These are phyloP conservation scores for Phycomyces blakesleeanus DNA, from an alignment of 192 early-diverging fungal genomes.

Conservation along the genomic window DNA sequence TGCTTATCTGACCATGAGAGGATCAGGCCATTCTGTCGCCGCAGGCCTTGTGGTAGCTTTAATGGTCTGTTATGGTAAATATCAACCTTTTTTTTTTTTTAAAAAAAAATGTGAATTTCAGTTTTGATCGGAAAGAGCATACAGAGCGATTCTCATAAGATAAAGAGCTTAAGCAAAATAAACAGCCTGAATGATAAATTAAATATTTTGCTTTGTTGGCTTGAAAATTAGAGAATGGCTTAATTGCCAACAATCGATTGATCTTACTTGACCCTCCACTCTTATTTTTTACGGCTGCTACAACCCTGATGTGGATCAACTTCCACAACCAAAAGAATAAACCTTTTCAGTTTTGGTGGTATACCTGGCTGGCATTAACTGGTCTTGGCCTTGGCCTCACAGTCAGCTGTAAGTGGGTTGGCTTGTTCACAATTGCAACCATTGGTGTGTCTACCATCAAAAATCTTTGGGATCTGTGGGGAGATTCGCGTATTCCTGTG, in stretches of 20 bases:
- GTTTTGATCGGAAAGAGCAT: too few species aligned
- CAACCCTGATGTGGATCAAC: slow-evolving; percentile 83
- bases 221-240: slow-evolving; percentile 76
- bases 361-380: slow-evolving; percentile 79
- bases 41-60: slow-evolving; percentile 74
- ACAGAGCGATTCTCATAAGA: too few species aligned
- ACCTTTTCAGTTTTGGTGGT: slow-evolving; percentile 81
- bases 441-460: slow-evolving; percentile 84
- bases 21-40: slow-evolving; percentile 71
- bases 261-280: slow-evolving; percentile 91
- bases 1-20: slow-evolving; percentile 77
- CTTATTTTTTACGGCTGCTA: slow-evolving; percentile 79
- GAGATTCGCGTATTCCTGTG: slow-evolving; percentile 55
- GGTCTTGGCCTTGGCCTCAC: slow-evolving; percentile 77
- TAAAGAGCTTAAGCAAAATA: too few species aligned
- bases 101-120: not conserved
- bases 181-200: too few species aligned
- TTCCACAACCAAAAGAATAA: slow-evolving; percentile 66
- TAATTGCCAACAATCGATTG: slow-evolving; percentile 85
- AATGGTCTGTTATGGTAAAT: slow-evolving; percentile 74
- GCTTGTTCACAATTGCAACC: slow-evolving; percentile 85
- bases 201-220: not conserved
- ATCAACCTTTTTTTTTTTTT: not conserved
- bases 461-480: slow-evolving; percentile 84
- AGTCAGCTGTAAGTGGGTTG: slow-evolving; percentile 91